Evolutionary conservation across 495 filamentous ascomycete species (phyloP).

Genomic region (Neohortaea acidophila): DNA sequence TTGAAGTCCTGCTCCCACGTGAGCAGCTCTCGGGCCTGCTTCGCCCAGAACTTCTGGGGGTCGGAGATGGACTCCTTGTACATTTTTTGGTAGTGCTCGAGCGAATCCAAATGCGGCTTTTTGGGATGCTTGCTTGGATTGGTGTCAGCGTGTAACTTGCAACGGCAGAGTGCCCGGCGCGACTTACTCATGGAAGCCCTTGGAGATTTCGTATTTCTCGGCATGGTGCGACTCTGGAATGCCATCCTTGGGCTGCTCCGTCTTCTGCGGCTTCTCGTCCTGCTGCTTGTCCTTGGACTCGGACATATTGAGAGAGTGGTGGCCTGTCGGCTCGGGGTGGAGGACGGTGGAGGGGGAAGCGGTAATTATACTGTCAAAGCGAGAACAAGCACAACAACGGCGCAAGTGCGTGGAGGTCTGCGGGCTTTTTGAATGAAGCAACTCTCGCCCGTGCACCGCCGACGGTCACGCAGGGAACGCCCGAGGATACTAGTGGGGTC

Average conservation of each 20-base stretch:
- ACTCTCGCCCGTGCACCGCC: conserved; percentile 2
- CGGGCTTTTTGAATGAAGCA: conserved; percentile 8
- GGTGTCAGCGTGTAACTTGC: not conserved
- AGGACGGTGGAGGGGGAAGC: not conserved
- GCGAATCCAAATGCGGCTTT: conserved; percentile 48
- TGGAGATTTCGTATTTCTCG: conserved; percentile 55
- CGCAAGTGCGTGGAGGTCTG: conserved; percentile 7
- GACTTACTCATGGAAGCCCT: conserved; percentile 50
- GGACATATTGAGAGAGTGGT: conserved; percentile 40
- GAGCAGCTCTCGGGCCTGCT: conserved; percentile 72
- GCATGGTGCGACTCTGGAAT: conserved; percentile 75
- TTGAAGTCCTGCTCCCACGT: conserved; percentile 85
- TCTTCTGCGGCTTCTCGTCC: conserved; percentile 17
- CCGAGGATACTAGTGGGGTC: conserved; percentile 4
- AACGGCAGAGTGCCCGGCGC: not conserved
- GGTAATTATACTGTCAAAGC: not conserved
- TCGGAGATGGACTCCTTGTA: conserved; percentile 94
- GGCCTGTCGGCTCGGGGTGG: not conserved
- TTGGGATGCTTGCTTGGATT: conserved; percentile 47
- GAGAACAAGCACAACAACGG: not conserved
- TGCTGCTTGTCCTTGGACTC: conserved; percentile 31
- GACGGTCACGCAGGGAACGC: conserved; percentile 5
- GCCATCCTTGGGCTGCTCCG: conserved; percentile 46
- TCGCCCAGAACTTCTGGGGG: conserved; percentile 82
- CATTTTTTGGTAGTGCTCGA: conserved; percentile 80